Conservation (phyloP, 768 basidiomycete species). For the Trametes sanguinea region DNA sequence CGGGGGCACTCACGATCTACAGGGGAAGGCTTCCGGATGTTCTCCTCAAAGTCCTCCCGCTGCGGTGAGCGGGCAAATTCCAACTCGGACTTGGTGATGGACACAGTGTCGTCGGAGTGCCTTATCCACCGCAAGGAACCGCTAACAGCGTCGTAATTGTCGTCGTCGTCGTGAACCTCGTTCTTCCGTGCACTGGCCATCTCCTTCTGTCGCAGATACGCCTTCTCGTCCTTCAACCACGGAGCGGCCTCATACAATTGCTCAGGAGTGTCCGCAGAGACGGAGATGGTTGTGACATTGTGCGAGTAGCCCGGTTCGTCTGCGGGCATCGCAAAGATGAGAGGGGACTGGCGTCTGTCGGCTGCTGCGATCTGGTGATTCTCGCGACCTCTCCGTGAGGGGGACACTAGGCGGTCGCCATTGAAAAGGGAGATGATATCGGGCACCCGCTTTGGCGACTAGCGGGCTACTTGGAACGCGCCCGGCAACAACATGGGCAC, state of each 20-base stretch:
- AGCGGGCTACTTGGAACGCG: constrained; percentile 18
- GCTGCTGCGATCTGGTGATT: constrained; percentile 4
- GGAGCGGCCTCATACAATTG: constrained; percentile 18
- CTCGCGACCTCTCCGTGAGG: constrained; percentile 6
- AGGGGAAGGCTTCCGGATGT: constrained; percentile 9
- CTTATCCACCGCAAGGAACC: constrained; percentile 27
- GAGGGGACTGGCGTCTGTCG: constrained; percentile 28
- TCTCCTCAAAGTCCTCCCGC: constrained; percentile 18
- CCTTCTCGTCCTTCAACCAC: constrained; percentile 24
- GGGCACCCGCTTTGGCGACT: constrained; percentile 10
- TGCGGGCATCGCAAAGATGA: constrained; percentile 27
- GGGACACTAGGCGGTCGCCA: constrained; percentile 14
- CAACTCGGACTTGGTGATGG: constrained; percentile 23
- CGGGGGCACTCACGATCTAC: constrained; percentile 15
- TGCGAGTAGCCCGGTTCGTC: constrained; percentile 11
- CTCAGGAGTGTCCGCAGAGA: neutral
- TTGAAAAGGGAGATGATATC: constrained; percentile 26
- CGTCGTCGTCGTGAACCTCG: constrained; percentile 16
- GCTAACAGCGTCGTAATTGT: constrained; percentile 22
- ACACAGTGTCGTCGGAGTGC: constrained; percentile 19
- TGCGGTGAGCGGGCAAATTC: constrained; percentile 22
- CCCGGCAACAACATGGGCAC: constrained; percentile 11
- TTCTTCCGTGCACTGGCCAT: constrained; percentile 8
- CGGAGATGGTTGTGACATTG: constrained; percentile 2
- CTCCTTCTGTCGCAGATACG: constrained; percentile 14